These are phyloP conservation scores for Blumeria graminis DNA, from an alignment of 2,329 filamentous ascomycete species.

Conservation along the genomic window DNA sequence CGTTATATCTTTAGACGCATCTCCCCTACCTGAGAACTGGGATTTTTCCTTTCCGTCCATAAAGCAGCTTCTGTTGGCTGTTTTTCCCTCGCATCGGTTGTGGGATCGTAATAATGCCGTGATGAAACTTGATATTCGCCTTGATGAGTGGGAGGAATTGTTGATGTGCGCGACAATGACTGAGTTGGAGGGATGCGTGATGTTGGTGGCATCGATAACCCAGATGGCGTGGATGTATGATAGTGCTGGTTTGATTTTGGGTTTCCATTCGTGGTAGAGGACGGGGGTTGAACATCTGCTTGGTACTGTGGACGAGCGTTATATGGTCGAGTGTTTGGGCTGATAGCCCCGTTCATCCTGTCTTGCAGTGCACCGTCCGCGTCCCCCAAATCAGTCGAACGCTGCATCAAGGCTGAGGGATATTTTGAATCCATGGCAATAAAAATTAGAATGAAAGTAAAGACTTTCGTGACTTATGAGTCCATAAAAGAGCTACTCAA, in stretches of 20 bases:
- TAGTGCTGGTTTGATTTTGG: slow-evolving; percentile 14
- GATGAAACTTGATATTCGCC: slow-evolving; percentile 16
- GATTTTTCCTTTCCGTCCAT: slow-evolving; percentile 11
- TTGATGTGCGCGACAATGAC: slow-evolving; percentile 8
- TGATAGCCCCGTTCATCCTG: slow-evolving; percentile 12
- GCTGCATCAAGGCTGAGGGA: slow-evolving; percentile 14
- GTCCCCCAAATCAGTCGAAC: slow-evolving; percentile 9
- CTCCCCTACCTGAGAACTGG: slow-evolving; percentile 13
- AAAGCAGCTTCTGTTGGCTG: slow-evolving; percentile 15
- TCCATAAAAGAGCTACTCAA: too few relatives aligned
- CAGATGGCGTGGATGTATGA: slow-evolving; percentile 10
- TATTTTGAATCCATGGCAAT: slow-evolving; percentile 10
- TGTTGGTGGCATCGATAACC: slow-evolving; percentile 9
- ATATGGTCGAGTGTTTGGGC: slow-evolving; percentile 10
- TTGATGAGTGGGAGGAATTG: slow-evolving; percentile 10
- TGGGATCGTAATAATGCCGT: slow-evolving; percentile 22
- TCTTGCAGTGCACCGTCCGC: slow-evolving; percentile 11
- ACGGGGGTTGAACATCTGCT: slow-evolving; percentile 10
- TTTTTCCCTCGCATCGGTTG: slow-evolving; percentile 20
- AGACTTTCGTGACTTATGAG: too few relatives aligned
- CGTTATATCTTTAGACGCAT: not conserved
- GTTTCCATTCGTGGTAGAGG: slow-evolving; percentile 12
- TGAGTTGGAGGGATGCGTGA: slow-evolving; percentile 12
- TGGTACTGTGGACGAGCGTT: slow-evolving; percentile 11
- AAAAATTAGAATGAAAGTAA: too few relatives aligned